Evolutionary conservation across 331 rosid genomes (phyloP).

Genomic region (Cydonia oblonga): DNA sequence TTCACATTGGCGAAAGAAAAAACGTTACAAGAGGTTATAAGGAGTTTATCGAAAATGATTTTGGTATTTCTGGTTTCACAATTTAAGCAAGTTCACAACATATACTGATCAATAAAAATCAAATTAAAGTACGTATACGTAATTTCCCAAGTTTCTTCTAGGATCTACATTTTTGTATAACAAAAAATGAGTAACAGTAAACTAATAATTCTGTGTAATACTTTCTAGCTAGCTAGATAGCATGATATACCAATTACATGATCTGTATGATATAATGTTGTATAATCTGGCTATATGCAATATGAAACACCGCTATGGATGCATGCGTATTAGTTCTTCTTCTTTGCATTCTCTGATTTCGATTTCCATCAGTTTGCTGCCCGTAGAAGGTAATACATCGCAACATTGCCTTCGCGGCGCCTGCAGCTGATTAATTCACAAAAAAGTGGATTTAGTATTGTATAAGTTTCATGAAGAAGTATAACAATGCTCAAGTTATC

Average conservation of each 20-base stretch:
- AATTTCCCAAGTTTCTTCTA: too few species aligned
- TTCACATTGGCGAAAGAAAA: too few species aligned
- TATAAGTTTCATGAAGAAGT: not conserved
- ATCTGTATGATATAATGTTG: not conserved
- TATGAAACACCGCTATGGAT: conserved; percentile 8
- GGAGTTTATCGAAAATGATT: too few species aligned
- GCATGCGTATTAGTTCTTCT: conserved; percentile 55
- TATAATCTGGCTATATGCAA: not conserved
- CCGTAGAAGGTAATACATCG: conserved; percentile 36
- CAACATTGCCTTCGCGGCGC: conserved; percentile 97
- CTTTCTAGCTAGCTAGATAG: too few species aligned
- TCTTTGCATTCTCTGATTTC: conserved; percentile 68
- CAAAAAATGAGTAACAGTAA: too few species aligned
- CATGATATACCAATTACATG: not conserved
- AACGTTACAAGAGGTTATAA: too few species aligned
- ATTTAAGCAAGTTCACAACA: too few species aligned
- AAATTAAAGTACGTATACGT: too few species aligned
- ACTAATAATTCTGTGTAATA: not conserved
- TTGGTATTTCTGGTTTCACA: too few species aligned
- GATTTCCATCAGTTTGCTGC: conserved; percentile 40
- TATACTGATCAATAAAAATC: not conserved
- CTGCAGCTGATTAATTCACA: conserved; percentile 43
- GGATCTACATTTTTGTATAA: too few species aligned
- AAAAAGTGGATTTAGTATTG: not conserved
- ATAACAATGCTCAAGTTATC: not conserved